Evolutionary conservation across 352 stramenopile genomes (phyloP), one percentile per base, ranked within the genome.

Genomic region (Phytophthora pseudosyringae): DNA sequence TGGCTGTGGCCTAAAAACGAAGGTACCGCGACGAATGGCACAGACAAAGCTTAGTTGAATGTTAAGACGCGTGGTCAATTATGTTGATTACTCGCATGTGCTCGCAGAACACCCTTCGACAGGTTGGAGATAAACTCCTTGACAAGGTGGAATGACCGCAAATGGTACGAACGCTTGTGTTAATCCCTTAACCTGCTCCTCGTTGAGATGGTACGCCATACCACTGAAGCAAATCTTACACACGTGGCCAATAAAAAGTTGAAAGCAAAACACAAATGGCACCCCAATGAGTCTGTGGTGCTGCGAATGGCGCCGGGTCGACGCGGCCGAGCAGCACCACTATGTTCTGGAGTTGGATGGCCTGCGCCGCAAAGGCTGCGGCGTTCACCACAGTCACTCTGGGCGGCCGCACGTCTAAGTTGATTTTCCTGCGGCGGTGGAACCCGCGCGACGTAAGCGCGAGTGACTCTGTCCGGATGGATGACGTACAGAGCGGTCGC

Each of bases 181-280:
- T 49, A 99, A 72, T 66, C 98, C 92, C 51, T 93, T 94, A 29
- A 98, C 87, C 79, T 99, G 95, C 47, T 96, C 86, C 49, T 99
- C 97, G 29, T 90, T 97, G 11, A 99, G 75, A 65, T 99, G 91
- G 78, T 99, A 99, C 33, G 97, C 97, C 26, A 99, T 79, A 39
- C 94, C 97, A 26, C 97, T 97, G 43, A 99, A 93, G 68, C 99
- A 99, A 55, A 99, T 94, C 73, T 99, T 99, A 75, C 98, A 97
- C 7, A 97, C 97, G n/a, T 95, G 94, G 78, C 50, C 25, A 61
- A 29, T 10, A 33, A 57, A 46, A 49, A 48, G 3, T 28, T 25
- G 11, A 52, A 49, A 31, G 43, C 21, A 25, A 29, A 40, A 11
- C 10, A 49, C 57, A 21, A 43, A 10, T 10, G 40, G 28, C 49